Evolutionary conservation across 139 green algal species (phyloP).

Genomic region (Protoeuglena noctilucae): DNA sequence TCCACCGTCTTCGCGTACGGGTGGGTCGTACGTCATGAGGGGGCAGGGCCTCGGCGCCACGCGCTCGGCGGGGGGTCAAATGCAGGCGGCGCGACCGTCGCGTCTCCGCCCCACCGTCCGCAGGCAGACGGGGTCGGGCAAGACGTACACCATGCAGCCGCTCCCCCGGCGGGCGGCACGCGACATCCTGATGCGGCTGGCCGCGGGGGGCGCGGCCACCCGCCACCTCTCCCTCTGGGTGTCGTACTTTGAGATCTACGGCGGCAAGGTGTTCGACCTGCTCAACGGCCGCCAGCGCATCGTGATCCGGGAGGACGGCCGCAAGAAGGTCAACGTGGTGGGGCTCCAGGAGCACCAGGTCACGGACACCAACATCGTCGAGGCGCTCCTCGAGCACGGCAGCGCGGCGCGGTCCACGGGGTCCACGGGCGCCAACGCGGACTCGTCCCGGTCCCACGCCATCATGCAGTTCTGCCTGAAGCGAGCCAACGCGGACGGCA

Average conservation of each 20-base stretch:
- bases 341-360: constrained; percentile 30
- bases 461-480: constrained; percentile 88
- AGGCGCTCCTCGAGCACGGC: constrained; percentile 62
- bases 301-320: constrained; percentile 81
- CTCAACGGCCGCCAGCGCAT: constrained; percentile 80
- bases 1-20: constrained; percentile 96
- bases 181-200: constrained; percentile 68
- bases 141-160: constrained; percentile 93
- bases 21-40: too few relatives aligned
- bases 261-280: constrained; percentile 92
- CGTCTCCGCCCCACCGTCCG: too few relatives aligned
- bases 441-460: constrained; percentile 85
- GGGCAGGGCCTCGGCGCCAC: too few relatives aligned
- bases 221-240: constrained; percentile 42
- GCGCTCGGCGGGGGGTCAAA: too few relatives aligned
- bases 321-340: constrained; percentile 68
- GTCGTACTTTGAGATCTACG: constrained; percentile 94
- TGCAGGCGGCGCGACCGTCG: too few relatives aligned
- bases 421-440: constrained; percentile 85
- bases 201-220: constrained; percentile 15
- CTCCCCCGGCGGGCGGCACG: constrained; percentile 69
- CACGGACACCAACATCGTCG: constrained; percentile 12
- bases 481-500: constrained; percentile 7
- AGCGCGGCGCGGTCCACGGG: constrained; percentile 57
- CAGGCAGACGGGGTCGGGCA: constrained; percentile 80